phyloP scores from a whole-genome alignment of 2,329 filamentous ascomycete genomes.

The Fusarium camptoceras region DNA sequence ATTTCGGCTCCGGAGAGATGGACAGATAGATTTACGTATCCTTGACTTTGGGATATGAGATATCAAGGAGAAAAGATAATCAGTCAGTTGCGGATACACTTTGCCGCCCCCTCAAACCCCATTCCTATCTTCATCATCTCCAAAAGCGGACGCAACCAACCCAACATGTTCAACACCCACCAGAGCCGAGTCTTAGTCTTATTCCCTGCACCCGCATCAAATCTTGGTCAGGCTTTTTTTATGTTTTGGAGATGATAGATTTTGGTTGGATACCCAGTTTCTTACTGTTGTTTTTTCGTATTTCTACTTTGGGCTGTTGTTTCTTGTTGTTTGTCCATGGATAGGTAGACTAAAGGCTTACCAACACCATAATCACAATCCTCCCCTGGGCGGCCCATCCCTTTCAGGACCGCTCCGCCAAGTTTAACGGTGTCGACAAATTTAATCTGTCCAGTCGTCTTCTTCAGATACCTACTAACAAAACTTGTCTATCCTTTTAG shows the following conservation, averaged over 20 bases:
- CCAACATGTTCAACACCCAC: slow-evolving; percentile 17
- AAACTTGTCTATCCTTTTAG: not conserved
- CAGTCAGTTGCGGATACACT: slow-evolving; percentile 27
- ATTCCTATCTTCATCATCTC: slow-evolving; percentile 24
- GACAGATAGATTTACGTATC: slow-evolving; percentile 4
- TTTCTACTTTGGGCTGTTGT: slow-evolving; percentile 20
- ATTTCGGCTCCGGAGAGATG: slow-evolving; percentile 16
- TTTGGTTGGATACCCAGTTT: slow-evolving; percentile 17
- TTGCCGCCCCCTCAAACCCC: slow-evolving; percentile 14
- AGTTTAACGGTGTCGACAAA: slow-evolving; percentile 27
- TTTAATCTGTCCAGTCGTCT: slow-evolving; percentile 20
- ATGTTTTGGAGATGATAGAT: slow-evolving; percentile 4
- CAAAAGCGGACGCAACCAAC: slow-evolving; percentile 21
- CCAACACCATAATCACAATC: slow-evolving; percentile 14
- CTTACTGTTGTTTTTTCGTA: slow-evolving; percentile 1
- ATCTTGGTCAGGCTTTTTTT: slow-evolving; percentile 41
- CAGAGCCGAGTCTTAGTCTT: slow-evolving; percentile 13
- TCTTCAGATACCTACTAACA: not conserved
- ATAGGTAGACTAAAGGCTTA: not conserved
- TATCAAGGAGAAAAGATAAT: slow-evolving; percentile 27
- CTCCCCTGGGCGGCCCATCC: slow-evolving; percentile 36
- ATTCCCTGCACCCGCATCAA: slow-evolving; percentile 41
- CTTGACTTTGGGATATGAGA: slow-evolving; percentile 16
- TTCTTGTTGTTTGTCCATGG: slow-evolving; percentile 28
- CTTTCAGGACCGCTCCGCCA: slow-evolving; percentile 42